phyloP scores from a whole-genome alignment of 306 rosid genomes.

The Ammopiptanthus mongolicus region DNA sequence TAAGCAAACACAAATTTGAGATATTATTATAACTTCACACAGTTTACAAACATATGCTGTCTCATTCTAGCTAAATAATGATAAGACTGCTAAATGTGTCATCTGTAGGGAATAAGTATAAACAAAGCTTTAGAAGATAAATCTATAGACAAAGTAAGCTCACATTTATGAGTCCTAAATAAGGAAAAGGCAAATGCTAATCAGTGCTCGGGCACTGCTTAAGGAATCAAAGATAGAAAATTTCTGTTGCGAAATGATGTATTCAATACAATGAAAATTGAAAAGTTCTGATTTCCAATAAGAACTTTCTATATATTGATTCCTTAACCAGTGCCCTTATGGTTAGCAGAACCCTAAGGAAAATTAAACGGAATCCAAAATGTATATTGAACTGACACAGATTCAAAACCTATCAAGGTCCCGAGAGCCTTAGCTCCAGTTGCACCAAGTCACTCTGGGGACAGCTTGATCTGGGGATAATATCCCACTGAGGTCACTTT shows the following conservation, averaged over 20 bases:
- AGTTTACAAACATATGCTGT: slow-evolving; percentile 6
- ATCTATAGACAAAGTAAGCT: slow-evolving; percentile 4
- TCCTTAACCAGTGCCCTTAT: no score
- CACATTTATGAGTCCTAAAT: not conserved
- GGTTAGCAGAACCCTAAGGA: not conserved
- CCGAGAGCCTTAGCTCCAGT: not conserved
- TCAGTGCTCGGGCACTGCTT: no score
- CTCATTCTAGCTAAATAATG: slow-evolving; percentile 10
- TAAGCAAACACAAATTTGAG: not conserved
- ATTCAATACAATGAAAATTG: no score
- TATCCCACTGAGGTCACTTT: not conserved
- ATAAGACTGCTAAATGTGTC: not conserved
- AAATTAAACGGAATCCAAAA: not conserved
- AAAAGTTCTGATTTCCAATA: no score
- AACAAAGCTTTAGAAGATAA: slow-evolving; percentile 1
- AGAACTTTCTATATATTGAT: no score
- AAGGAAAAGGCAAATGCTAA: not conserved
- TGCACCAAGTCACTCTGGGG: not conserved
- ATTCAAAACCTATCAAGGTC: slow-evolving; percentile 4
- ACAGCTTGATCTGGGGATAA: not conserved
- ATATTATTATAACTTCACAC: not conserved
- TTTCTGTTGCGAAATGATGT: no score
- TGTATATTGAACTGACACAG: not conserved
- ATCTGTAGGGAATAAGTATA: not conserved
- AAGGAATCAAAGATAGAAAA: no score